Percentiles rank a stretch among this genome's conserved stretches.
phyloP scores from a whole-genome alignment of 345 rosid genomes.

The Noccaea caerulescens region DNA sequence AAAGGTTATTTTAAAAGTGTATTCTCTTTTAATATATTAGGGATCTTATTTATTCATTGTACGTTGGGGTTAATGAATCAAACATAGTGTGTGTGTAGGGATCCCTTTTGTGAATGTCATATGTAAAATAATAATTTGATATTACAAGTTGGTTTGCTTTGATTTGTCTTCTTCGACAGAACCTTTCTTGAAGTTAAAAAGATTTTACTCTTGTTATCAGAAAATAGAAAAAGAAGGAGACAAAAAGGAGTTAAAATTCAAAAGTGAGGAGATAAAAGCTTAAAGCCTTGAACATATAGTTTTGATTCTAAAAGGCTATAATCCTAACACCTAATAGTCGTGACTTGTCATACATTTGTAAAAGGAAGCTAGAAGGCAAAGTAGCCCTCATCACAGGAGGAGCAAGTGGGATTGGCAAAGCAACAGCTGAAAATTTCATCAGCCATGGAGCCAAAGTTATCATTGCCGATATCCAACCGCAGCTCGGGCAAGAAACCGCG shows the following conservation, averaged over 20 bases:
- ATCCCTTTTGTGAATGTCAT: background rate
- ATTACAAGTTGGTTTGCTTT: constrained; percentile 33
- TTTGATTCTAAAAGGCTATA: background rate
- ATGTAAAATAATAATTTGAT: background rate
- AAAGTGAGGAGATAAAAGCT: background rate
- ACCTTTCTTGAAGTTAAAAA: constrained; percentile 38
- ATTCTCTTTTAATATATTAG: no score
- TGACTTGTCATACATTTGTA: background rate
- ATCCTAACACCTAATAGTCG: background rate
- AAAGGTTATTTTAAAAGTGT: no score
- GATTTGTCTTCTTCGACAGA: constrained; percentile 28
- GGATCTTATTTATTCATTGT: background rate
- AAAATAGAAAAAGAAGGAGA: background rate
- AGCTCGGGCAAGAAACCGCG: constrained; percentile 58
- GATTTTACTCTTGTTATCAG: background rate
- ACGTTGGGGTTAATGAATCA: background rate
- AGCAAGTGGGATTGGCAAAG: constrained; percentile 88
- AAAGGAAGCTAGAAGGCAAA: constrained; percentile 79
- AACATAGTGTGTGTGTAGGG: background rate
- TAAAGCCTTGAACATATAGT: background rate
- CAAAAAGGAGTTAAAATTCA: background rate
- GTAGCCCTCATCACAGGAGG: constrained; percentile 89
- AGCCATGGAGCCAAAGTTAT: constrained; percentile 79
- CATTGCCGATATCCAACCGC: constrained; percentile 69
- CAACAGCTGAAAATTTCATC: constrained; percentile 68